Evolutionary conservation across 306 rosid genomes (phyloP).

Genomic region (Vachellia collinsii): DNA sequence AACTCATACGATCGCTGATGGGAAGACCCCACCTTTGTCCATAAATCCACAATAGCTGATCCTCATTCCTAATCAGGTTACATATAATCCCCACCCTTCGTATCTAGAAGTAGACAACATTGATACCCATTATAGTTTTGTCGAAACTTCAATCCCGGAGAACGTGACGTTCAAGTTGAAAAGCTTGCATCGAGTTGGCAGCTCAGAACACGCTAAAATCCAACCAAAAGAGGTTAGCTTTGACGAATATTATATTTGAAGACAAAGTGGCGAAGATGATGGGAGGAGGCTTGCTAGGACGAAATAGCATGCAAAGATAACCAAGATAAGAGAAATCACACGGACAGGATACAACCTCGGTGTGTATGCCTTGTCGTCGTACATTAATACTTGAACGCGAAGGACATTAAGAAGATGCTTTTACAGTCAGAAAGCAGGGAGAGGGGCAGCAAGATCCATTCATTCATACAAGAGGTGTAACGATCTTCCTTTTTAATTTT

Average conservation of each 20-base stretch:
- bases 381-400: background rate
- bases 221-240: background rate
- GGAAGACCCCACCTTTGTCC: background rate
- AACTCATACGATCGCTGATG: background rate
- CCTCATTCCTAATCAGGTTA: background rate
- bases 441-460: background rate
- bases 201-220: background rate
- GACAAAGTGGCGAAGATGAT: background rate
- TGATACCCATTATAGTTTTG: background rate
- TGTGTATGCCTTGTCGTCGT: background rate
- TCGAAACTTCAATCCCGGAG: background rate
- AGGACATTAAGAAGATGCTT: background rate
- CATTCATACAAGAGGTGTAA: no score
- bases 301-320: constrained; percentile 2
- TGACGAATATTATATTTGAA: background rate
- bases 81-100: background rate
- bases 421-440: background rate
- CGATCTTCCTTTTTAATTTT: no score
- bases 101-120: background rate
- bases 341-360: background rate
- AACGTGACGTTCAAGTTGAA: background rate
- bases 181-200: background rate
- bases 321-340: constrained; percentile 9
- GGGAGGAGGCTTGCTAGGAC: constrained; percentile 6
- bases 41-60: background rate